Evolutionary conservation across 2,329 filamentous ascomycete species (phyloP), one percentile per base, ranked within the genome.

Genomic region (Graphilbum ipis-grandicollis): DNA sequence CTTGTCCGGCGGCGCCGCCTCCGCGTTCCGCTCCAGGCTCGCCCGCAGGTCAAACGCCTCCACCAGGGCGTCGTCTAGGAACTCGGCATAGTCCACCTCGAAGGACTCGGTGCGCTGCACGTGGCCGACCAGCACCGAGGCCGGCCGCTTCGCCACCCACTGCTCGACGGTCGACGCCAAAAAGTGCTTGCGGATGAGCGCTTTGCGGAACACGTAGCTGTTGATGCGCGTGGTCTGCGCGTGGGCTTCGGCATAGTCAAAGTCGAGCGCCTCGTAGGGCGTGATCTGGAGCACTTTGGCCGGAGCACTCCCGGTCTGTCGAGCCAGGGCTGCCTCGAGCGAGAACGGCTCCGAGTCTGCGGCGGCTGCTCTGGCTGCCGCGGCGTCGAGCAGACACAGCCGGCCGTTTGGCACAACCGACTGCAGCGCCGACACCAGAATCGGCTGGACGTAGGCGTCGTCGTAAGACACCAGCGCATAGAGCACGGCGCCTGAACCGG

Each of bases 61-160:
- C 2, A 93, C 66, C 8, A 98, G 62, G 0, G 90, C 82, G 48
- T 98, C 90, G 44, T 96, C 90, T 13, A 98, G 61, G 50, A 96
- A 98, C 59, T 98, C 90, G 1, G 86, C 85, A 52, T 90, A 98
- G 55, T 98, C 90, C 8, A 98, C 68, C 56, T 98, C 90, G 47
- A 98, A 93, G 31, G 83, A 74, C 44, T 92, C 82, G 31, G 75
- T 75, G 2, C 77, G 71, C 53, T 83, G 81, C 38, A 93, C 72
- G 49, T 90, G 79, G 2, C 61, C 59, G 40, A 61, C 66, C 12
- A 98, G 63, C 5, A 76, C 55, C 9, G 76, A 83, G 1, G 65
- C 56, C 0, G 88, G 84, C 47, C 90, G 67, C 56, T 98, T 98
- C 29, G 77, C 74, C 5, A 81, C 63, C 84, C 86, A 96, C 51